Percentiles rank a stretch among this genome's conserved stretches.
Evolutionary conservation across 345 rosid genomes (phyloP).

Genomic region (Melaleuca alternifolia): DNA sequence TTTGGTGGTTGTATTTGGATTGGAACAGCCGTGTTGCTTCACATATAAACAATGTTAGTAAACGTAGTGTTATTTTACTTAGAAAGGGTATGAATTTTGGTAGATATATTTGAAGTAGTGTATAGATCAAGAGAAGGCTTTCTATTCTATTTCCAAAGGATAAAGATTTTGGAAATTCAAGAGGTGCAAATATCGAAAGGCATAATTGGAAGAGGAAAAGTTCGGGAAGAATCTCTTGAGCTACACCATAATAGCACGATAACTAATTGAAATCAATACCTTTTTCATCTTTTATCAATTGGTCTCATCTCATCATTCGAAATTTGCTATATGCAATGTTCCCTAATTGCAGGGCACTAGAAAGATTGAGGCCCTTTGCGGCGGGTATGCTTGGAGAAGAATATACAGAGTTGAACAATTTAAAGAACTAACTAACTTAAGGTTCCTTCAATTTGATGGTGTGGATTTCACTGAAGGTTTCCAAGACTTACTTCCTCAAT

Average conservation of each 20-base stretch:
- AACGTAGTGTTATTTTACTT: background rate
- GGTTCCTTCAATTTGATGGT: background rate
- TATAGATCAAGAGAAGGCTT: background rate
- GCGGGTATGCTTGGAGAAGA: background rate
- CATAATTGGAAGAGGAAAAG: background rate
- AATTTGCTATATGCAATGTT: background rate
- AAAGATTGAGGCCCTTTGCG: background rate
- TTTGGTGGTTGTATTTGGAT: background rate
- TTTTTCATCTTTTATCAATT: too few relatives aligned
- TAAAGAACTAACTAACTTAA: background rate
- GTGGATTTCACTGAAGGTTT: background rate
- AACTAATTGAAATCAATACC: background rate
- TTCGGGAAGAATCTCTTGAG: background rate
- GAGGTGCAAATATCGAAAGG: background rate
- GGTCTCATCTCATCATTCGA: background rate
- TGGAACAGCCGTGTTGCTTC: background rate
- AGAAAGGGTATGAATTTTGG: background rate
- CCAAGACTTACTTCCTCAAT: background rate
- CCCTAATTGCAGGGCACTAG: background rate
- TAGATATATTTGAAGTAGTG: background rate
- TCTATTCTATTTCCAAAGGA: background rate
- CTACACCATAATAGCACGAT: background rate
- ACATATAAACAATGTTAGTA: background rate
- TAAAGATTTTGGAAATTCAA: background rate
- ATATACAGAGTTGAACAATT: background rate